Evolutionary conservation across 140 eudicot species (phyloP), one percentile per base, ranked within the genome.

Genomic region (Senecio squalidus): DNA sequence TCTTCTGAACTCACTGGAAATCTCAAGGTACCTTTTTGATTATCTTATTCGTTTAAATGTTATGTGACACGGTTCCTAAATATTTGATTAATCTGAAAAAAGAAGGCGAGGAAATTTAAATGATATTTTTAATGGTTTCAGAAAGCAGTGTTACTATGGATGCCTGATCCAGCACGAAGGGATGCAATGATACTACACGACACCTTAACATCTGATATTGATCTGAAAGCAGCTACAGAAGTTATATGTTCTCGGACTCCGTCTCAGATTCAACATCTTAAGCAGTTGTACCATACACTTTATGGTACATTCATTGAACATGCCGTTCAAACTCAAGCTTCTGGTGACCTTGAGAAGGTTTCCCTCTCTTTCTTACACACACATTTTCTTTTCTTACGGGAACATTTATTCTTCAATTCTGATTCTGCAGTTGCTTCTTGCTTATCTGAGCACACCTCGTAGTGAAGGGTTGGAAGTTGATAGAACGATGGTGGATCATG

Each of bases 401-500:
- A n/a, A n/a, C 20, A 41, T 7, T 55, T 21, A 10, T 33, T 64
- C 17, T 57, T 66, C 38, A 24, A 53, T 18, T 25, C n/a, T 62
- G 24, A 14, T 30, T 51, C 21, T 70, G 60, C 74, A 91, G 98
- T 67, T 91, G 66, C 79, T 91, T 72, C 83, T 91, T 51, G 88
- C 94, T 1, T 84, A 74, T 68, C 56, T 84, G 58, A 77, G 82
- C 63, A 73, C 64, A n/a, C 76, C 71, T n/a, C 82, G 94, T 1
- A 76, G 84, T 65, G 98, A 91, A 83, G 98, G 98, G 21, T 75
- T 78, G n/a, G 95, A 86, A 68, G 80, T 83, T 72, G 94, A 91
- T 77, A 70, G 80, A 64, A 54, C 44, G 30, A 74, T 79, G 70
- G 91, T 55, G 14, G 88, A 81, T 62, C 67, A 64, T 31, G 96